Evolutionary conservation across 306 rosid genomes (phyloP).

Genomic region (Sicyos edulis): DNA sequence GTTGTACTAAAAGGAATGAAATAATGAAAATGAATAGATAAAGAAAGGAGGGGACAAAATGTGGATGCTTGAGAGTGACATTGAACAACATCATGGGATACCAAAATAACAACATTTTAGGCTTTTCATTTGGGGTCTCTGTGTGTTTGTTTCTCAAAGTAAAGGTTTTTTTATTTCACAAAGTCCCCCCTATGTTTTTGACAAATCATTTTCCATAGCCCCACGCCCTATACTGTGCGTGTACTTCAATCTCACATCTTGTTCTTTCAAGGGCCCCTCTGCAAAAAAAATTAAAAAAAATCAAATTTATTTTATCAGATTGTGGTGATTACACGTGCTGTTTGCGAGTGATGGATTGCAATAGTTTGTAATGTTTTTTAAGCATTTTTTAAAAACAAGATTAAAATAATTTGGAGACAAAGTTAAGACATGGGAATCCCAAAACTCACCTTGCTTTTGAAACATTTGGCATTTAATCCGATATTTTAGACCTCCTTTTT

Average conservation of each 20-base stretch:
- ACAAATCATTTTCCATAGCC: background rate
- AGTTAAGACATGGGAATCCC: constrained; percentile 44
- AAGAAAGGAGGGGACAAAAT: too few relatives aligned
- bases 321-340: constrained; percentile 15
- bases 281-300: background rate
- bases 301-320: background rate
- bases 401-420: constrained; percentile 51
- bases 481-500: constrained; percentile 23
- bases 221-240: constrained; percentile 17
- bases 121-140: too few relatives aligned
- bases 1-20: too few relatives aligned
- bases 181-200: background rate
- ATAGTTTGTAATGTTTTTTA: too few relatives aligned
- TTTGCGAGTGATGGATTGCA: background rate
- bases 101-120: too few relatives aligned
- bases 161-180: too few relatives aligned
- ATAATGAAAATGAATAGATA: too few relatives aligned
- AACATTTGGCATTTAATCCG: constrained; percentile 75
- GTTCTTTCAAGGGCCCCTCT: background rate
- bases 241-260: constrained; percentile 1
- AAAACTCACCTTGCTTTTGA: constrained; percentile 34
- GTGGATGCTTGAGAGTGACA: too few relatives aligned
- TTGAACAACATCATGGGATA: too few relatives aligned
- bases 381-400: background rate
- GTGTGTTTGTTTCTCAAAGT: too few relatives aligned